Base-by-base conservation (phyloP, 768 basidiomycete genomes). In the Lactarius hengduanensis region DNA sequence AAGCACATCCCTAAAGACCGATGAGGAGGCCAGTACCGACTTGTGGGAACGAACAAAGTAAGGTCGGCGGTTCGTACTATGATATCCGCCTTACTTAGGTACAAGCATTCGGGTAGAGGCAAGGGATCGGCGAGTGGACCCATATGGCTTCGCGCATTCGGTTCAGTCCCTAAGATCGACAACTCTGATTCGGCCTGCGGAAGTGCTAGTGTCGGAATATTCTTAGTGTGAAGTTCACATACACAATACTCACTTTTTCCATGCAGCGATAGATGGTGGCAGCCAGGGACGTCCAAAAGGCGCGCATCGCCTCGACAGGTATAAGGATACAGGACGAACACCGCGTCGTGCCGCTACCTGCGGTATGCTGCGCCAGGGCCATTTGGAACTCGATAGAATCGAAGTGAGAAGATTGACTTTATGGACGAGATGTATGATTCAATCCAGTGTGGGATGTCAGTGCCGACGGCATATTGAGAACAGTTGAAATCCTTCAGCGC, bases 1-100 rank as follows among this genome's bases (percentile, higher is more conserved):
- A 66, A 77, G 67, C 73, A 78, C 74, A 59, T 72, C 71, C n/a
- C 57, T 64, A 59, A 77, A 77, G 34, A 78, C 56, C 4, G 71
- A 69, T 2, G 77, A 77, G 0, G 76, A 68, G 32, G 71, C 53
- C 16, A 79, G 74, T 26, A 76, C 75, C 15, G 58, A 57, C 20
- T 71, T 77, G 69, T 78, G 76, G 15, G 76, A 60, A 11, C 69
- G 72, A 78, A 70, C 20, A 7, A 41, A 22, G 16, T 36, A 18
- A 28, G 20, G 50, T 70, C 57, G 16, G 66, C 64, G 28, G 66
- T 56, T 7, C 41, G 67, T 13, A 68, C 1, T 11, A 66, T 22
- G 16, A 68, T 10, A 53, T 68, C 59, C 11, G 67, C 56, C 3
- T 28, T 6, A 18, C 53, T 59, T 6, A 47, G 1, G 8, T 66